Base-by-base conservation (phyloP, 2,329 filamentous ascomycete species). In the Penicillium capsulatum region DNA sequence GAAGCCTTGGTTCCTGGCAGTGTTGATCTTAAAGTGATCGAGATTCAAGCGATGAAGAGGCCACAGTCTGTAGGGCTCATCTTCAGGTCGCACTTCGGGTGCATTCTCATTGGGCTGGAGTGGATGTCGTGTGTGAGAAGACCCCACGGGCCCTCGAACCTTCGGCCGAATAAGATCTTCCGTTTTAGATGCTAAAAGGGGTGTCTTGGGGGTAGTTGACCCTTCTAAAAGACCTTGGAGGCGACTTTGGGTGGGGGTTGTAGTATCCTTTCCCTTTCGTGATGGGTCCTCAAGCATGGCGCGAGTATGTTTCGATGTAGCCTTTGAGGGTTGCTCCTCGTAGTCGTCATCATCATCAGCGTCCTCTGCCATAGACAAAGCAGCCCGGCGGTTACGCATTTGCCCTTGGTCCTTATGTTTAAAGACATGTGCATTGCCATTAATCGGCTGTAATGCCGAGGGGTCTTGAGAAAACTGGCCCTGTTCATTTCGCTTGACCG, bases 1-100 rank as follows among this genome's bases (percentile, higher is more conserved):
- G 30, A 80, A 70, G 2, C 86, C 85, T 29, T 83, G 75, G 48
- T 90, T 91, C 50, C 72, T 75, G 3, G 70, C 68, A 0, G 86
- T 82, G 48, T 95, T 94, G 53, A 92, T 72, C 59, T 83, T 91
- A 71, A 95, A 96, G 63, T 94, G 83, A 9, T 79, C 76, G 1
- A 84, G 68, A 10, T 68, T 68, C 9, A 94, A 73, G 22, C 75
- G 68, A 0, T 72, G 65, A 3, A 80, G 48, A 1, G 80, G 75
- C 35, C 74, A 78, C 7, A 71, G 61, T 34, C 87, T 79, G 11
- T 86, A 71, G 1, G 71, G 69, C 42, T 66, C 65, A 13, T 67
- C 57, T 30, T 68, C 47, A 31, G 53, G 45, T 42, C 34, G 32
- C 17, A 51, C 22, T 20, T 48, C 42, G 4, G 40, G 38, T 8